Evolutionary conservation across 768 basidiomycete genomes (phyloP).

Genomic region (Exidia glandulosa): DNA sequence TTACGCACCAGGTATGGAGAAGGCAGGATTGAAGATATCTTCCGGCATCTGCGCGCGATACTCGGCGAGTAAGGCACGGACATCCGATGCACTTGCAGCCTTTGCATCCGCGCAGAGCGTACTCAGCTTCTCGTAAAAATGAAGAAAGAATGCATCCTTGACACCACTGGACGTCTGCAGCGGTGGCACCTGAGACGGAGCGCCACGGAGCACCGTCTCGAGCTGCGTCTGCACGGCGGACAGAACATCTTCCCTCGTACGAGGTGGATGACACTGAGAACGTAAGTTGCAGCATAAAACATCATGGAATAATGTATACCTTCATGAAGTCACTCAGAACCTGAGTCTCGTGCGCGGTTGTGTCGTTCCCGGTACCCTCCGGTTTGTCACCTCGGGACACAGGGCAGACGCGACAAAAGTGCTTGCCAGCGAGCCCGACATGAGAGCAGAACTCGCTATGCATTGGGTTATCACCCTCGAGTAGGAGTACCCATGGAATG

Average conservation of each 20-base stretch:
- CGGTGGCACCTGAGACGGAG: neutral
- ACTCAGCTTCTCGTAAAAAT: slow-evolving; percentile 15
- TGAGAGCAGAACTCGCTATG: slow-evolving; percentile 9
- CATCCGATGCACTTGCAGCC: neutral
- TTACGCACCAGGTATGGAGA: neutral
- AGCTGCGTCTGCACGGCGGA: neutral
- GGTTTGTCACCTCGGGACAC: slow-evolving; percentile 9
- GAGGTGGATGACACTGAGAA: too few relatives aligned
- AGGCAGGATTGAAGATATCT: neutral
- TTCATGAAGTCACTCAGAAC: neutral
- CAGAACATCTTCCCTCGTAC: neutral
- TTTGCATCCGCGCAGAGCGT: neutral
- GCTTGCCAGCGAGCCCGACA: slow-evolving; percentile 21
- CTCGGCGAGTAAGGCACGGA: neutral
- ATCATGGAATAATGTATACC: neutral
- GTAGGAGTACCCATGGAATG: neutral
- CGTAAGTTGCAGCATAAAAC: neutral
- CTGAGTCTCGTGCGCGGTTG: neutral
- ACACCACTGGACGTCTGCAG: slow-evolving; percentile 19
- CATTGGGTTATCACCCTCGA: slow-evolving; percentile 10
- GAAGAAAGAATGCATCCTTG: slow-evolving; percentile 23
- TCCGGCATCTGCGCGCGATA: neutral
- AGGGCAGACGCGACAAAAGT: slow-evolving; percentile 26
- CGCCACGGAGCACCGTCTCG: neutral
- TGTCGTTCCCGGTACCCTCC: neutral